A percentile compares a stretch with the other conserved stretches of the same genome.
Conservation (phyloP, 2,329 filamentous ascomycete species). For the Cercospora zeae-maydis region DNA sequence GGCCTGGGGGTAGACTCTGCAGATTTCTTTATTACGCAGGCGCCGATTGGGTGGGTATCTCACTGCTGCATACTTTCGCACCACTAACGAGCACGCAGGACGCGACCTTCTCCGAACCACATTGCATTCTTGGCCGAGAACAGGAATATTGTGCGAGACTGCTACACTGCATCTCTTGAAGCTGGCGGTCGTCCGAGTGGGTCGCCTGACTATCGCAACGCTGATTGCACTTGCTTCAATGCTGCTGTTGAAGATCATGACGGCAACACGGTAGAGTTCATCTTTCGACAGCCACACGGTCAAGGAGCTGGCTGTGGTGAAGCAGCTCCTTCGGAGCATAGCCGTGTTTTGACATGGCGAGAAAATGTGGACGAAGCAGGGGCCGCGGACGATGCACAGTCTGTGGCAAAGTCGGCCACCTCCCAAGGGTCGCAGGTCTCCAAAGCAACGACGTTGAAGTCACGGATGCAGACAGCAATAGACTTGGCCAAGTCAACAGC, state of each 20-base stretch:
- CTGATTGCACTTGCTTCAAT: slow-evolving; percentile 57
- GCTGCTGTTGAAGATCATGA: slow-evolving; percentile 70
- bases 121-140: slow-evolving; percentile 64
- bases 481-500: slow-evolving; percentile 29
- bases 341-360: slow-evolving; percentile 48
- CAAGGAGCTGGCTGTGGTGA: slow-evolving; percentile 39
- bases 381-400: slow-evolving; percentile 26
- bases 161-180: slow-evolving; percentile 66
- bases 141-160: slow-evolving; percentile 63
- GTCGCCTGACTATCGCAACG: slow-evolving; percentile 53
- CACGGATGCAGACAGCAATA: slow-evolving; percentile 27
- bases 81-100: slow-evolving; percentile 22
- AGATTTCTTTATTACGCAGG: slow-evolving; percentile 63
- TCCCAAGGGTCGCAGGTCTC: slow-evolving; percentile 18
- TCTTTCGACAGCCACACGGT: slow-evolving; percentile 50
- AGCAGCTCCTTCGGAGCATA: slow-evolving; percentile 38
- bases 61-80: neutral
- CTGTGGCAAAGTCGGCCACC: slow-evolving; percentile 17
- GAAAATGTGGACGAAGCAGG: slow-evolving; percentile 37
- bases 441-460: slow-evolving; percentile 24
- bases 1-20: slow-evolving; percentile 58
- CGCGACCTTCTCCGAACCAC: slow-evolving; percentile 32
- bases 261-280: slow-evolving; percentile 78
- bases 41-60: slow-evolving; percentile 53
- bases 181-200: slow-evolving; percentile 60